Percentiles rank a stretch among this genome's conserved stretches.
phyloP scores from a whole-genome alignment of 2,329 filamentous ascomycete species.

The Cadophora sp. region DNA sequence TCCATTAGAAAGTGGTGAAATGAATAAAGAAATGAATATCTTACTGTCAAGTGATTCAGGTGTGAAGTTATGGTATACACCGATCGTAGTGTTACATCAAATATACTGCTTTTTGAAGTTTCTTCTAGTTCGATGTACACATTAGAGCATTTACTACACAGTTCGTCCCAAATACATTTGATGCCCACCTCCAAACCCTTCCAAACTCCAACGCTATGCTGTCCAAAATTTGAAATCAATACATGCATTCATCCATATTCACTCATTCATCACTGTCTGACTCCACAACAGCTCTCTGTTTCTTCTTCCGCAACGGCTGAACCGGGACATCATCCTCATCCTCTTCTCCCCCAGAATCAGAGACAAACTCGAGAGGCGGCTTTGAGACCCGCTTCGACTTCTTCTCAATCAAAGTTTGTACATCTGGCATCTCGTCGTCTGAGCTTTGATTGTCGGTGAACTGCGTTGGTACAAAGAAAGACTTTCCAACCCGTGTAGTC shows the following conservation, averaged over 20 bases:
- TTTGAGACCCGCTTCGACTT: constrained; percentile 16
- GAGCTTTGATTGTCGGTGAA: background rate
- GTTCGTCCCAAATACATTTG: too few relatives aligned
- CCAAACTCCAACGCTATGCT: constrained; percentile 35
- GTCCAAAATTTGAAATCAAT: constrained; percentile 11
- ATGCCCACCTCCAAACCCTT: too few relatives aligned
- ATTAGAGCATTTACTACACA: too few relatives aligned
- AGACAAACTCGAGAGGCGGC: background rate
- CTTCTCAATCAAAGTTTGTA: constrained; percentile 11
- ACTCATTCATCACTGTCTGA: constrained; percentile 38
- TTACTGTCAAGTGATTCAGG: too few relatives aligned
- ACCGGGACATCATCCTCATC: background rate
- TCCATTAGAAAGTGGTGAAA: too few relatives aligned
- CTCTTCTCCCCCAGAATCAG: constrained; percentile 23
- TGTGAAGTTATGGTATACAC: too few relatives aligned
- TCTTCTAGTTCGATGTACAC: too few relatives aligned
- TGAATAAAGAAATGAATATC: too few relatives aligned
- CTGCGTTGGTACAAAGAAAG: background rate
- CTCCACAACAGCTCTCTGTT: constrained; percentile 29
- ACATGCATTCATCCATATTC: constrained; percentile 12
- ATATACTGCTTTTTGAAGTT: too few relatives aligned
- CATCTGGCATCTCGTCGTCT: constrained; percentile 27
- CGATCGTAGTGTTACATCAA: too few relatives aligned
- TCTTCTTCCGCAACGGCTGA: constrained; percentile 17
- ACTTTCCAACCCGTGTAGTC: constrained; percentile 48